Percentiles rank a stretch among this genome's conserved stretches.
These are phyloP conservation scores for Ceriops zippeliana DNA, from an alignment of 345 rosid species.

Conservation along the genomic window DNA sequence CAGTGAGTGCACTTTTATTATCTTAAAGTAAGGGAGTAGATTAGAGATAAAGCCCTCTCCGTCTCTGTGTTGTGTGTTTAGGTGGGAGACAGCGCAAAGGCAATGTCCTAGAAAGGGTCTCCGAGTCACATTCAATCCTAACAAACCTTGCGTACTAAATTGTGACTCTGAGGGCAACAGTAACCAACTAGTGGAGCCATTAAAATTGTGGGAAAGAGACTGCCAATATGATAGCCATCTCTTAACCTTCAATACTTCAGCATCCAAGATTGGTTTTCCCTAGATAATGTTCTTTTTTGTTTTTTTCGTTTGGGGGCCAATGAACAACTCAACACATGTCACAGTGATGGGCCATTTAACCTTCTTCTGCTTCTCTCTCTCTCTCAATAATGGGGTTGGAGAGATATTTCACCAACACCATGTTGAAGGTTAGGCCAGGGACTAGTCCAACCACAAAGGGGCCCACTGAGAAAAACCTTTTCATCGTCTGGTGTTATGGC, in stretches of 20 bases:
- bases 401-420: constrained; percentile 25
- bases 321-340: constrained; percentile 19
- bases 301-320: neutral
- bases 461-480: constrained; percentile 25
- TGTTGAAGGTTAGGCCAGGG: constrained; percentile 30
- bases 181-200: constrained; percentile 12
- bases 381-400: constrained; percentile 38
- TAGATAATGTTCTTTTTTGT: neutral
- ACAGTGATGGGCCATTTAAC: constrained; percentile 34
- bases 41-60: neutral
- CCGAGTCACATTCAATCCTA: constrained; percentile 16
- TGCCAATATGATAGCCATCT: neutral
- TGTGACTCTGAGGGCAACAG: constrained; percentile 13
- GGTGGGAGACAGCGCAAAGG: constrained; percentile 6
- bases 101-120: neutral
- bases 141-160: constrained; percentile 22
- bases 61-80: neutral
- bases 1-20: no score
- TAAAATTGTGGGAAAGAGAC: constrained; percentile 17
- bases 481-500: constrained; percentile 23
- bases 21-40: neutral
- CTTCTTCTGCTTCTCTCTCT: constrained; percentile 1
- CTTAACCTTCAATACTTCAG: constrained; percentile 11
- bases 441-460: constrained; percentile 40
- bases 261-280: constrained; percentile 10